phyloP scores from a whole-genome alignment of 2,329 filamentous ascomycete genomes.

The Penicillium fuscoglaucum region DNA sequence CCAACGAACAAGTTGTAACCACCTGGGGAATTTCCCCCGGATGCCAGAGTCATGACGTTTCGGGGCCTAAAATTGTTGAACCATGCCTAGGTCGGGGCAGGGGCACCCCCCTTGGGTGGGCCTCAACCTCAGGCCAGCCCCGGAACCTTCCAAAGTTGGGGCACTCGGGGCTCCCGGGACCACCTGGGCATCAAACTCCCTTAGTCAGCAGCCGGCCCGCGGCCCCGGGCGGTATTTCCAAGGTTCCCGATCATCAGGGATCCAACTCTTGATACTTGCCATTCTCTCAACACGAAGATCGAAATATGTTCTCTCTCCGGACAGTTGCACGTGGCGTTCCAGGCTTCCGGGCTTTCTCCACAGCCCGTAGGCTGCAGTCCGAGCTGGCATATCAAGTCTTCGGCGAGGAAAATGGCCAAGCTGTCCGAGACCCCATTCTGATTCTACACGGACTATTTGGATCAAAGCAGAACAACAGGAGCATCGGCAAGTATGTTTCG shows the following conservation, averaged over 20 bases:
- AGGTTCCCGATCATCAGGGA: not conserved
- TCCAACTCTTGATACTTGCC: not conserved
- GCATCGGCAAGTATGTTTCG: constrained; percentile 79
- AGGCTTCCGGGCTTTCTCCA: constrained; percentile 34
- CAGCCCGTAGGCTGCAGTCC: constrained; percentile 26
- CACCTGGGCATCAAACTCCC: too few species aligned
- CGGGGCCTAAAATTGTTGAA: too few species aligned
- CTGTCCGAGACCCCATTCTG: constrained; percentile 64
- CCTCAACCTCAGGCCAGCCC: too few species aligned
- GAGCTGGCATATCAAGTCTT: constrained; percentile 41
- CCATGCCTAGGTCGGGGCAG: too few species aligned
- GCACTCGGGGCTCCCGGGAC: too few species aligned
- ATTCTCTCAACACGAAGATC: not conserved
- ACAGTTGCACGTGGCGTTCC: constrained; percentile 9
- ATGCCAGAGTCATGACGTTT: too few species aligned
- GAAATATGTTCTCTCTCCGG: constrained; percentile 14
- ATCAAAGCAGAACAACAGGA: constrained; percentile 91
- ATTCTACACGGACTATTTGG: constrained; percentile 93
- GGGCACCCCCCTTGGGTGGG: too few species aligned
- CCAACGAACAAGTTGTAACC: too few species aligned
- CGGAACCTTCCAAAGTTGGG: too few species aligned
- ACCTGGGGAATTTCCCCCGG: too few species aligned
- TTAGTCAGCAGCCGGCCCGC: constrained; percentile 14
- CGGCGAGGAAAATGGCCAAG: constrained; percentile 36
- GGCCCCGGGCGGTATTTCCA: not conserved